These are phyloP conservation scores for Zoysia japonica DNA, from an alignment of 176 grass and related monocot species.

Conservation along the genomic window DNA sequence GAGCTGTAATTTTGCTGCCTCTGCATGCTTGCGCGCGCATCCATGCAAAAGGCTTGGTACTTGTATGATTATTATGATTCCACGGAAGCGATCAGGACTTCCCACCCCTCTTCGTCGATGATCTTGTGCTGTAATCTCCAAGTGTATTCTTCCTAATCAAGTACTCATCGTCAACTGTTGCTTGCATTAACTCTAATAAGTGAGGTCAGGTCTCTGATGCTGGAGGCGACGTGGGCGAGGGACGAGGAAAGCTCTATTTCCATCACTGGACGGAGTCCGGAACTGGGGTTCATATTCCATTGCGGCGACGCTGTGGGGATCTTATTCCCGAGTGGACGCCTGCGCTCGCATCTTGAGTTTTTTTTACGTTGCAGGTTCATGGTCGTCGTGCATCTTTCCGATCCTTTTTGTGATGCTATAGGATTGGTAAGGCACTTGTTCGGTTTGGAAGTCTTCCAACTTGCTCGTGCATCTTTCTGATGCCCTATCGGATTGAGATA, in stretches of 20 bases:
- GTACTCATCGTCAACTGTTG: too few species aligned
- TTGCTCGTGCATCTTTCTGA: too few species aligned
- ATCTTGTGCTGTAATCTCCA: conserved; percentile 31
- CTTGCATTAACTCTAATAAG: too few species aligned
- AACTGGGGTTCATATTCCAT: not conserved
- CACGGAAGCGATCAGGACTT: conserved; percentile 42
- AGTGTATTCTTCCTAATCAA: too few species aligned
- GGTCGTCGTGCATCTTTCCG: not conserved
- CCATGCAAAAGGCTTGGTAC: conserved; percentile 35
- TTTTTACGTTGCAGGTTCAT: not conserved
- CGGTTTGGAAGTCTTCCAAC: too few species aligned
- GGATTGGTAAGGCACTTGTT: too few species aligned
- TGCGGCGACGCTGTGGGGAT: not conserved
- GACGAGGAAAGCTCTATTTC: too few species aligned
- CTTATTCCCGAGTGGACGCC: not conserved
- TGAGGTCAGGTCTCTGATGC: too few species aligned
- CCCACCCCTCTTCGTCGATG: not conserved
- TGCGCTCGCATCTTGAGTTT: not conserved
- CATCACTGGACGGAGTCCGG: too few species aligned
- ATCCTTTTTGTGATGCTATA: too few species aligned
- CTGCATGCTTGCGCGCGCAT: conserved; percentile 21
- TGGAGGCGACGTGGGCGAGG: too few species aligned
- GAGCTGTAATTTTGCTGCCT: conserved; percentile 49
- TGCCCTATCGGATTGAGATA: too few species aligned
- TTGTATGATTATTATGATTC: conserved; percentile 28